Conservation (phyloP, 2,329 filamentous ascomycete genomes). For the Neonectria sp. region DNA sequence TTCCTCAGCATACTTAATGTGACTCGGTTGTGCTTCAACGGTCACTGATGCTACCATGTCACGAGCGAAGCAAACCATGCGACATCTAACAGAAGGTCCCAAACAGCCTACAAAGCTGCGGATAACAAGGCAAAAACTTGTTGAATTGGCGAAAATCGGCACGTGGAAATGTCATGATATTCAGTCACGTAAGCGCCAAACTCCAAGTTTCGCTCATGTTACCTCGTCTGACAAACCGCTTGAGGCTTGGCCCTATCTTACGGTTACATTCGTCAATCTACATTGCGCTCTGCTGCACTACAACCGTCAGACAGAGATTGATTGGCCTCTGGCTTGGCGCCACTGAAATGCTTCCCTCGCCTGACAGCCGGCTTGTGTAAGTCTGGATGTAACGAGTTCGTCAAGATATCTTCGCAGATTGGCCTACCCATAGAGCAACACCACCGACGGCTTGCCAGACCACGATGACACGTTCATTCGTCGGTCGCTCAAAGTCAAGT, state of each 20-base stretch:
- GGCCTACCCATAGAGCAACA: background rate
- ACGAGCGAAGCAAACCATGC: background rate
- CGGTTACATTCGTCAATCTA: constrained; percentile 1
- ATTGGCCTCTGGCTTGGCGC: background rate
- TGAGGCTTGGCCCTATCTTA: background rate
- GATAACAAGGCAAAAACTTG: background rate
- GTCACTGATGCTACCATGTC: background rate
- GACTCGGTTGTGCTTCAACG: background rate
- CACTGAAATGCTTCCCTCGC: background rate
- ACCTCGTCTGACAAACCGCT: background rate
- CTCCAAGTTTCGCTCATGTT: background rate
- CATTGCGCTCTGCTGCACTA: background rate
- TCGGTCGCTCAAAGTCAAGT: background rate
- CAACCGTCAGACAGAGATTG: background rate
- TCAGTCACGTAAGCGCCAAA: background rate
- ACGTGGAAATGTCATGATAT: background rate
- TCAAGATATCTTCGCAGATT: background rate
- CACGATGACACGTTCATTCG: background rate
- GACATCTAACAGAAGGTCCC: background rate
- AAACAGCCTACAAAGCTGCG: background rate
- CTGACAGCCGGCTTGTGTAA: background rate
- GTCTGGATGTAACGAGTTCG: background rate
- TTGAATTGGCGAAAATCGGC: background rate
- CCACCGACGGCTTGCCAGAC: background rate
- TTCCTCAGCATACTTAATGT: background rate